Conservation (phyloP, 2,329 filamentous ascomycete species). For the Colletotrichum acutatum region DNA sequence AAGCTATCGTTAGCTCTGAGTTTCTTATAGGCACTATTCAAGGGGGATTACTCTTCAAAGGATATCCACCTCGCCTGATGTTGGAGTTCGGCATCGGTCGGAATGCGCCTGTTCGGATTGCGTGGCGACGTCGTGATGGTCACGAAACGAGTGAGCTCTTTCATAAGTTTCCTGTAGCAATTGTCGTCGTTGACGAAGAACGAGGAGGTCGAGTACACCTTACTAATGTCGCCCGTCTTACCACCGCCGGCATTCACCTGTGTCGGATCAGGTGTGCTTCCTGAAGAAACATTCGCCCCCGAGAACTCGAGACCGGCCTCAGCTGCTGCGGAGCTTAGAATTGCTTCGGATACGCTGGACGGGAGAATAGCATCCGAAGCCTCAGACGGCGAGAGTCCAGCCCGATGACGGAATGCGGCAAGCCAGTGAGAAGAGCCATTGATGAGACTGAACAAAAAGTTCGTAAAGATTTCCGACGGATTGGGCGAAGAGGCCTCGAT, state of each 20-base stretch:
- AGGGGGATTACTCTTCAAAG: constrained; percentile 41
- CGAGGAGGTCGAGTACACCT: background rate
- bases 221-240: background rate
- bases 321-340: background rate
- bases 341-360: background rate
- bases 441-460: constrained; percentile 22
- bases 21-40: background rate
- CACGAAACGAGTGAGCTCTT: constrained; percentile 32
- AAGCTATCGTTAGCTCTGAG: background rate
- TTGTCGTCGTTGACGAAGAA: constrained; percentile 41
- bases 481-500: background rate
- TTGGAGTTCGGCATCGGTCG: constrained; percentile 49
- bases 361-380: background rate
- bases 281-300: background rate
- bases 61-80: constrained; percentile 47
- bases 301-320: background rate
- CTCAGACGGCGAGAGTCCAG: background rate
- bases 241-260: background rate
- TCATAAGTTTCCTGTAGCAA: constrained; percentile 39
- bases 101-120: constrained; percentile 43
- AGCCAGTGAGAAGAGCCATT: constrained; percentile 24
- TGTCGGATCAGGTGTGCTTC: background rate
- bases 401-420: constrained; percentile 12
- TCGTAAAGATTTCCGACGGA: constrained; percentile 7
- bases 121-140: constrained; percentile 42